These are phyloP conservation scores for Talaromyces sp. DNA, from an alignment of 2,329 filamentous ascomycete genomes.

Conservation along the genomic window DNA sequence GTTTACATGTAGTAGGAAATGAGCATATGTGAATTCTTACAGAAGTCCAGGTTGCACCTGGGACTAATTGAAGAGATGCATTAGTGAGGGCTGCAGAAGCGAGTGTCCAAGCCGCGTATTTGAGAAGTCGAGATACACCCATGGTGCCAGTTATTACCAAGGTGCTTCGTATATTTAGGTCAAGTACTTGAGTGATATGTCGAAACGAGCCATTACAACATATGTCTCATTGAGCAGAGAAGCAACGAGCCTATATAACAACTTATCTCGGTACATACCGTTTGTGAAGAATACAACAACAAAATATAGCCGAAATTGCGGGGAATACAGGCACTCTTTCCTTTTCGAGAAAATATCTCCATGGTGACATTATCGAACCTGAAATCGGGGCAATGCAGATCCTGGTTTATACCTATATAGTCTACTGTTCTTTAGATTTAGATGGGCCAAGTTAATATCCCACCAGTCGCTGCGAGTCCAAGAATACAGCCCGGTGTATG, in stretches of 20 bases:
- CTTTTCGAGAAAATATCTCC: neutral
- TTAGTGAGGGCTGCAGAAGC: neutral
- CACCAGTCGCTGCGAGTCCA: neutral
- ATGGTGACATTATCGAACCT: neutral
- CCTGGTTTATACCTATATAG: neutral
- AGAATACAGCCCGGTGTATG: neutral
- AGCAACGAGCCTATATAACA: neutral
- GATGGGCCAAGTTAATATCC: neutral
- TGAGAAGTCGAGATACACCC: neutral
- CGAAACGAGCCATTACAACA: neutral
- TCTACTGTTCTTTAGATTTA: no score
- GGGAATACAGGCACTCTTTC: neutral
- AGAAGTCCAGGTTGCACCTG: conserved; percentile 49
- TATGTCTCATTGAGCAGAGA: neutral
- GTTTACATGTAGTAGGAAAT: neutral
- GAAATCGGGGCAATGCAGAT: neutral
- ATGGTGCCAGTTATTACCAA: neutral
- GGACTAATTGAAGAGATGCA: conserved; percentile 25
- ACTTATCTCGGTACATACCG: no score
- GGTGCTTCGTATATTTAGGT: neutral
- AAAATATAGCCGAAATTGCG: neutral
- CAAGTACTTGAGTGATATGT: neutral
- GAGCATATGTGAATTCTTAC: conserved; percentile 36
- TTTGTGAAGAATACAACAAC: neutral
- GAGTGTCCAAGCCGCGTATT: neutral